Evolutionary conservation across 345 rosid species (phyloP), one percentile per base, ranked within the genome.

Genomic region (Boechera divaricarpa): DNA sequence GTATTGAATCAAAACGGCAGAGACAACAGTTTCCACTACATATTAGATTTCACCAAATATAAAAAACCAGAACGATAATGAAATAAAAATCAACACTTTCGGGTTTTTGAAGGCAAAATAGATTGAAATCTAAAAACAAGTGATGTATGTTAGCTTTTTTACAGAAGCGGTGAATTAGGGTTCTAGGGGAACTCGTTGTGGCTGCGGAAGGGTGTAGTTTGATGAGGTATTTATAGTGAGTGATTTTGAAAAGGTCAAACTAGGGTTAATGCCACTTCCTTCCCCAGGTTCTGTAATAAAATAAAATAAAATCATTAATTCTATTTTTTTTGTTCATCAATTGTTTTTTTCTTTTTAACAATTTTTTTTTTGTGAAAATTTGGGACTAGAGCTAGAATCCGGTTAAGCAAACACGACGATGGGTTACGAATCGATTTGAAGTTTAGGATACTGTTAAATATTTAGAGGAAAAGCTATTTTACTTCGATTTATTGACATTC

Each of bases 191-290:
- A 45, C n/a, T 48, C 1, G 59, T 48, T 24, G 59, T 24, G 15
- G 75, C 75, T 47, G 58, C 58, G 75, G 67, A 21, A 4, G 45
- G 4, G 21, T 1, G 1, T 13, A 47, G 28, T 24, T 59, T 21
- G 44, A 10, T 8, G n/a, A 24, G 5, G 5, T 33, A 71, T 71
- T 71, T 71, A 71, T 71, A 71, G 26, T 63, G 36, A 41, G 13
- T 21, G 36, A 7, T 24, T 71, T 38, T 71, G 33, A 44, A 32
- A 56, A 42, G 61, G 61, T 56, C 64, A 42, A 69, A 70, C 75
- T 58, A 45, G 59, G 75, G 28, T 15, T 58, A 60, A 60, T 54
- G 59, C 59, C 58, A 4, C 54, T 44, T 45, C n/a, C n/a, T n/a
- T n/a, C n/a, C n/a, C 44, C 45, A 6, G 1, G 48, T 42, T 42